Evolutionary conservation across 495 filamentous ascomycete genomes (phyloP).

Genomic region (Gamarada debralockiae): DNA sequence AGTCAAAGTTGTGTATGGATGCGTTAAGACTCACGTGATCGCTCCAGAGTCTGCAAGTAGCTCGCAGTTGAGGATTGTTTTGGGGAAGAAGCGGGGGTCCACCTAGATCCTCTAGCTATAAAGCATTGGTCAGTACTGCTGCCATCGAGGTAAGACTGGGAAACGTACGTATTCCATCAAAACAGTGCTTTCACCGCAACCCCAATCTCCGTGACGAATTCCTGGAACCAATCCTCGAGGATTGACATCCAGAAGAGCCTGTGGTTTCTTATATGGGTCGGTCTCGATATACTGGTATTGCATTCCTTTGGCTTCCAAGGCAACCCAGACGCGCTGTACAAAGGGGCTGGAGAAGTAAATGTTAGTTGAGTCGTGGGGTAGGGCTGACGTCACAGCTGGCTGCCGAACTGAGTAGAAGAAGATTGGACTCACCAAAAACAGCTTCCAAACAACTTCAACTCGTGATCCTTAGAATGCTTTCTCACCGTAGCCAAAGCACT

Average conservation of each 20-base stretch:
- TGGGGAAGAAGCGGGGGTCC: slow-evolving; percentile 62
- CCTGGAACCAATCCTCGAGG: slow-evolving; percentile 86
- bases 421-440: slow-evolving; percentile 77
- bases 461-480: slow-evolving; percentile 63
- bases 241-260: slow-evolving; percentile 75
- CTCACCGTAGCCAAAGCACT: slow-evolving; percentile 68
- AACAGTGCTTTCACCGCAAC: slow-evolving; percentile 81
- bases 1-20: background rate
- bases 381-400: slow-evolving; percentile 10
- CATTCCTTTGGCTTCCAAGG: slow-evolving; percentile 80
- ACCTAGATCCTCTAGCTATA: slow-evolving; percentile 74
- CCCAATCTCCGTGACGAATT: slow-evolving; percentile 80
- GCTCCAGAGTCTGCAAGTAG: slow-evolving; percentile 79
- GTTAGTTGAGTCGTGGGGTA: slow-evolving; percentile 6
- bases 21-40: slow-evolving; percentile 63
- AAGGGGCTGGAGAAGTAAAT: slow-evolving; percentile 42
- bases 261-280: slow-evolving; percentile 81
- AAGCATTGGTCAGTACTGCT: background rate
- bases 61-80: slow-evolving; percentile 61
- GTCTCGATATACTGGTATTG: slow-evolving; percentile 91
- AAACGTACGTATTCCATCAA: slow-evolving; percentile 79
- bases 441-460: slow-evolving; percentile 80
- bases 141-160: background rate
- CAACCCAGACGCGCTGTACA: slow-evolving; percentile 94
- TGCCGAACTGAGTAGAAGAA: background rate